Percentiles rank a stretch among this genome's conserved stretches.
Evolutionary conservation across 495 filamentous ascomycete genomes (phyloP).

Genomic region (Annulohypoxylon bovei): DNA sequence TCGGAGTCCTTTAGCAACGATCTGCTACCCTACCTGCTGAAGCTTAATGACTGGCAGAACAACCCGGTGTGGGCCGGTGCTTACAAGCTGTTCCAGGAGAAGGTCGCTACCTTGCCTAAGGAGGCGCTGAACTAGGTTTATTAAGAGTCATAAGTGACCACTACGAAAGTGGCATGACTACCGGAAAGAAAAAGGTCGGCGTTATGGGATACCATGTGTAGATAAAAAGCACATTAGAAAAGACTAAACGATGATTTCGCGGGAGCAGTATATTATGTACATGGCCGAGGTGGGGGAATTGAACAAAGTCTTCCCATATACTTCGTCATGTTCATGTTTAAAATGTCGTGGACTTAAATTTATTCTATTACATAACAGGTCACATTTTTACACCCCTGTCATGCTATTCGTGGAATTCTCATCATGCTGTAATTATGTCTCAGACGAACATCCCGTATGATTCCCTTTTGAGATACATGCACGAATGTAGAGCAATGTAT

Average conservation of each 20-base stretch:
- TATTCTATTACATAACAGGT: background rate
- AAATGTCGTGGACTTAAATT: background rate
- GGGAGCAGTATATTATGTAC: constrained; percentile 12
- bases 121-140: constrained; percentile 49
- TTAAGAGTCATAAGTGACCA: background rate
- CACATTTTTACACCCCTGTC: background rate
- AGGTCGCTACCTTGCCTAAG: constrained; percentile 78
- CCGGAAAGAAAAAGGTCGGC: constrained; percentile 9
- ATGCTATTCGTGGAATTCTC: background rate
- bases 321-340: background rate
- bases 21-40: constrained; percentile 79
- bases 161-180: background rate
- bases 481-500: constrained; percentile 27
- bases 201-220: constrained; percentile 33
- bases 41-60: constrained; percentile 77
- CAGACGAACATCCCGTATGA: constrained; percentile 12
- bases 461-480: background rate
- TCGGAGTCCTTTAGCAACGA: constrained; percentile 86
- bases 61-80: constrained; percentile 84
- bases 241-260: constrained; percentile 14
- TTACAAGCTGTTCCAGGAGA: constrained; percentile 84
- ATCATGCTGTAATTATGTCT: background rate
- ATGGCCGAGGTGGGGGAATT: background rate
- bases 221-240: constrained; percentile 29
- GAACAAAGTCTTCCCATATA: background rate